Base-by-base conservation (phyloP, 441 rosid species). In the Gossypium gossypioides region DNA sequence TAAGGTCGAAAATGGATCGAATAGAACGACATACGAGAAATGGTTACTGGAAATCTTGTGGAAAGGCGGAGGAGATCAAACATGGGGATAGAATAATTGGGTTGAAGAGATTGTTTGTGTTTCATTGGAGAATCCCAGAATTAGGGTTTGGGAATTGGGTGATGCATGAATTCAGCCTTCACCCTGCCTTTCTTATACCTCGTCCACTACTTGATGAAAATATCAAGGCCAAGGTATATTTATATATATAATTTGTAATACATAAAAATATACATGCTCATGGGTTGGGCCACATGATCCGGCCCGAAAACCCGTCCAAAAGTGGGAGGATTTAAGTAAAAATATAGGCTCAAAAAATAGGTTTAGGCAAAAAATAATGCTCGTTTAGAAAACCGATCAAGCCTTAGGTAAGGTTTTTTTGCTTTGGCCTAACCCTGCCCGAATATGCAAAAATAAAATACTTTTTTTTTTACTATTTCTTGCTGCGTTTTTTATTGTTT, bases 21-120 rank as follows among this genome's bases (percentile, higher is more conserved):
- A n/a, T 4, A 24, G 59, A 27, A 27, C 32, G 15, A 12, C 19
- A 2, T 44, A 7, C 73, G 0, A 66, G 27, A 4, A 16, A 6
- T 9, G 76, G 79, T 16, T 37, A 72, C 8, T 72, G 79, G 69
- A 67, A 67, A 65, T 12, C 7, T 19, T 2, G 50, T 7, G 72
- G 46, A 25, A 4, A 12, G 19, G 76, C 68, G 13, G 7, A 1
- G 27, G 12, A 15, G 44, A 54, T 72, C 0, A 6, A 40, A n/a
- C 0, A 5, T 4, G 52, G 19, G 0, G 10, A 9, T 15, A 0
- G n/a, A 16, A 1, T 59, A 3, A 59, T 67, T 57, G 79, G 76
- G 37, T 67, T 48, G 57, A 72, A 58, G 73, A 72, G n/a, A 18
- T 13, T 4, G 0, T 67, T 72, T 60, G 60, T 6, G 60, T 76